Evolutionary conservation across 306 rosid genomes (phyloP).

Genomic region (Vigna reflexopilosa): DNA sequence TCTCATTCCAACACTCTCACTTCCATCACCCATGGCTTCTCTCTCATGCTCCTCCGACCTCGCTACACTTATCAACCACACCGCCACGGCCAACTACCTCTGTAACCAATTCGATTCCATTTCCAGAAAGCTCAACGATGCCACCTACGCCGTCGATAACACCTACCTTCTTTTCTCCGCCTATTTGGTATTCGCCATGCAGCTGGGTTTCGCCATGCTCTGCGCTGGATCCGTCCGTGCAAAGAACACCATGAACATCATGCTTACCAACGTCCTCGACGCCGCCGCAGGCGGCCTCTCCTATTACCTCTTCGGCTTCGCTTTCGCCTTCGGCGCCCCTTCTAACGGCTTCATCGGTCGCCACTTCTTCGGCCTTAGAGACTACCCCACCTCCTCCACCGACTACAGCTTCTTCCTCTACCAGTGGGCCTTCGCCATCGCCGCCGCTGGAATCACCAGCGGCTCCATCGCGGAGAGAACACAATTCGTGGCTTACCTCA

Average conservation of each 20-base stretch:
- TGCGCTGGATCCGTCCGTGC: conserved; percentile 93
- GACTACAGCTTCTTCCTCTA: conserved; percentile 81
- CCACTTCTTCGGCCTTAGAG: conserved; percentile 70
- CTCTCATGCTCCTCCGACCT: conserved; percentile 64
- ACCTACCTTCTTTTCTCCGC: conserved; percentile 74
- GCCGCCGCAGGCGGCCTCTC: conserved; percentile 83
- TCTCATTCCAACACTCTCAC: no score
- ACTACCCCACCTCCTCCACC: conserved; percentile 41
- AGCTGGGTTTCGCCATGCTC: conserved; percentile 94
- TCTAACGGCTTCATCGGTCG: conserved; percentile 83
- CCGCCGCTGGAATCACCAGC: conserved; percentile 78
- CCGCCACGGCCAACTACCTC: conserved; percentile 59
- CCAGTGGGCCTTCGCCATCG: conserved; percentile 95
- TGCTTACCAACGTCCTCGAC: conserved; percentile 93
- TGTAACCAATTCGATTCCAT: conserved; percentile 58
- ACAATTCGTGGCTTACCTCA: conserved; percentile 76
- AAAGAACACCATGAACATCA: conserved; percentile 92
- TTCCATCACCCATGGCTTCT: conserved; percentile 47
- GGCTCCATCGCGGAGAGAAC: conserved; percentile 93
- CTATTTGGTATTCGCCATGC: conserved; percentile 90
- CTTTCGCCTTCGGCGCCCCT: conserved; percentile 78
- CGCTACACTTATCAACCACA: conserved; percentile 47
- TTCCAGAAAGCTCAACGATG: conserved; percentile 48
- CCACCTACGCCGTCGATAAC: conserved; percentile 61
- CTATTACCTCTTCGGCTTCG: conserved; percentile 81